Conservation (phyloP, 768 basidiomycete species). For the Peribolospora kevripleyi region DNA sequence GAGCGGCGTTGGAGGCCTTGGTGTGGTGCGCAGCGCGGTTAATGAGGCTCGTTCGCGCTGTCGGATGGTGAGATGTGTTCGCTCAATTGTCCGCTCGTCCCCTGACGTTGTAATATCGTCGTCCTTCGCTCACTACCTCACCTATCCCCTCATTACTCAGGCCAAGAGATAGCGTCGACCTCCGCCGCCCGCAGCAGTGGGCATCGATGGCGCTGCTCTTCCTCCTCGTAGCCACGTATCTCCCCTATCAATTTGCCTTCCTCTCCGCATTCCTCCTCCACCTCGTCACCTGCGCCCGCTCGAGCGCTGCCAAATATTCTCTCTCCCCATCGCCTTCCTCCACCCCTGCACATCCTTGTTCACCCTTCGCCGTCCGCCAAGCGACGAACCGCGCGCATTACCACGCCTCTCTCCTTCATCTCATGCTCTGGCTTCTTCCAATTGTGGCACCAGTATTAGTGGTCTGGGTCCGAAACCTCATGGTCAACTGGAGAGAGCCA, state of each 20-base stretch:
- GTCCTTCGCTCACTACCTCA: neutral
- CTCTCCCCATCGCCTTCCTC: neutral
- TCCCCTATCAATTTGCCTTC: constrained; percentile 86
- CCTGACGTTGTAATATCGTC: neutral
- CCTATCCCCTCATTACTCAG: neutral
- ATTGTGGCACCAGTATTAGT: constrained; percentile 49
- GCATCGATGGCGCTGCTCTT: constrained; percentile 33
- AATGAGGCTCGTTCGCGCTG: neutral
- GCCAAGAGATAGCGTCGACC: neutral
- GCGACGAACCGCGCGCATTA: constrained; percentile 5
- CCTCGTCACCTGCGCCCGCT: constrained; percentile 33
- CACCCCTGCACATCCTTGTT: neutral
- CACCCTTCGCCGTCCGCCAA: too few relatives aligned
- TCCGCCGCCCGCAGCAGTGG: constrained; percentile 1
- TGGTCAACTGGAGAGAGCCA: constrained; percentile 49
- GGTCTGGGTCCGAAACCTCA: constrained; percentile 72
- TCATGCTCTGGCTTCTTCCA: constrained; percentile 63
- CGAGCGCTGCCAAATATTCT: too few relatives aligned
- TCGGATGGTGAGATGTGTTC: neutral
- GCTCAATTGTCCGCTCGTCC: neutral
- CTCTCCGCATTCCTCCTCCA: constrained; percentile 63
- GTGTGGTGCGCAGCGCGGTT: neutral
- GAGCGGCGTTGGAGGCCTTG: neutral
- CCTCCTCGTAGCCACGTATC: constrained; percentile 39
- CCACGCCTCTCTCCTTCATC: constrained; percentile 28